Conservation (phyloP, 306 rosid genomes). For the Ormosia emarginata region DNA sequence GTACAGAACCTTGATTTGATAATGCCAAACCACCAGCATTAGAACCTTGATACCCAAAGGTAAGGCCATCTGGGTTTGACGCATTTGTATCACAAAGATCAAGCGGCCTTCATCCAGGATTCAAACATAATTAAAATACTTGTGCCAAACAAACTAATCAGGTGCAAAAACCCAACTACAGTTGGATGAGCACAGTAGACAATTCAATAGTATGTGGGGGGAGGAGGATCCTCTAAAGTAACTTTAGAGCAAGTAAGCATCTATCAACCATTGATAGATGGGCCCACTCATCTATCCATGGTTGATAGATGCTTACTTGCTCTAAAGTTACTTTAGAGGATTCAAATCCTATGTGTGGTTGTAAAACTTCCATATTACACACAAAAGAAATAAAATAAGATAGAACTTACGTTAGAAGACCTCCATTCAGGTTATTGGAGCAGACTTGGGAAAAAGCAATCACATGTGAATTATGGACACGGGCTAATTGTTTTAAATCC, state of each 20-base stretch:
- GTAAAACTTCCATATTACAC: background rate
- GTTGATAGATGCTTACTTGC: no score
- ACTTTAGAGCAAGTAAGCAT: no score
- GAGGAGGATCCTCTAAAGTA: no score
- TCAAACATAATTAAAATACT: slow-evolving; percentile 6
- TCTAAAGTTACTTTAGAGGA: no score
- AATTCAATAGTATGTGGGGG: slow-evolving; percentile 7
- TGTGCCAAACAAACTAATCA: background rate
- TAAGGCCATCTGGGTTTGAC: slow-evolving; percentile 45
- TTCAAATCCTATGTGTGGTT: background rate
- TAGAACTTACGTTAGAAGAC: slow-evolving; percentile 59
- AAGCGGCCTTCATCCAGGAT: slow-evolving; percentile 68
- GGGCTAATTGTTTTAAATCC: slow-evolving; percentile 52
- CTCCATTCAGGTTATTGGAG: slow-evolving; percentile 68
- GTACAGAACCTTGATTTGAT: slow-evolving; percentile 57
- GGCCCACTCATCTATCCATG: no score
- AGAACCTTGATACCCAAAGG: slow-evolving; percentile 60
- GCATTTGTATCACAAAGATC: slow-evolving; percentile 72
- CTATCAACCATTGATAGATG: no score
- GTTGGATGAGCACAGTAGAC: background rate
- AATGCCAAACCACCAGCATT: slow-evolving; percentile 55
- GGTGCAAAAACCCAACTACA: background rate
- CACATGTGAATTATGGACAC: slow-evolving; percentile 63
- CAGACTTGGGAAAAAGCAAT: slow-evolving; percentile 53
- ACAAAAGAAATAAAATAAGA: background rate